Evolutionary conservation across 371 early-diverging fungal genomes (phyloP), one percentile per base, ranked within the genome.

Genomic region (Haplosporangium sp.): DNA sequence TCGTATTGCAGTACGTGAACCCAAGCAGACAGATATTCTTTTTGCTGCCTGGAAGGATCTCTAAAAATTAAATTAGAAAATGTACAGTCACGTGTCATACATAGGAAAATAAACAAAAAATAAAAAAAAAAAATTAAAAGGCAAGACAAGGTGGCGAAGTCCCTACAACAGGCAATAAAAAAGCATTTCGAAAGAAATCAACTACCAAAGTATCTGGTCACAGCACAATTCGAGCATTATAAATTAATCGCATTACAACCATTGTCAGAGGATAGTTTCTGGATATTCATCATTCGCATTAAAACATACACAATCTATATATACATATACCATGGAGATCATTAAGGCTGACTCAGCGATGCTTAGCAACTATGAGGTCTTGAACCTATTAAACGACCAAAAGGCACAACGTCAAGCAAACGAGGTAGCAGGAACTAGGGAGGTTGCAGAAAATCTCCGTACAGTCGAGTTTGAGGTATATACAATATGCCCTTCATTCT

Each of bases 1-100:
- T 19, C 88, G 95, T 61, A 85, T 95, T 17, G 95, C 95, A 37
- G 95, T 94, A 15, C 90, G 95, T 35, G 86, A 89, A 66, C 91
- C 93, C 56, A 69, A 85, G 48, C 85, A 89, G 73, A 86, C 91
- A 15, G 87, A 86, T 69, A 82, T 91, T 39, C 82, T 95, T 56
- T 62, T 94, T 35, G 63, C 86, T 10, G 93, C 95, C 48, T 92
- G 91, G 92, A 81, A 86, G 74, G 58, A 84, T 35, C 84, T 92
- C 55, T 89, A 85, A 77, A 74, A 6, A 17, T 34, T 10, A 42
- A 27, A 17, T 39, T 15, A 35, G 6, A 34, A 50, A 27, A 17
- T 45, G 15, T 45, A 45, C 15, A 15, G 15, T 45, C 45, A 45
- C 45, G 45, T 55, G 55, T 34, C 34, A 55, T 7, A 34, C 15